phyloP scores from a whole-genome alignment of 345 rosid genomes.

The Euphorbia pulcherrima region DNA sequence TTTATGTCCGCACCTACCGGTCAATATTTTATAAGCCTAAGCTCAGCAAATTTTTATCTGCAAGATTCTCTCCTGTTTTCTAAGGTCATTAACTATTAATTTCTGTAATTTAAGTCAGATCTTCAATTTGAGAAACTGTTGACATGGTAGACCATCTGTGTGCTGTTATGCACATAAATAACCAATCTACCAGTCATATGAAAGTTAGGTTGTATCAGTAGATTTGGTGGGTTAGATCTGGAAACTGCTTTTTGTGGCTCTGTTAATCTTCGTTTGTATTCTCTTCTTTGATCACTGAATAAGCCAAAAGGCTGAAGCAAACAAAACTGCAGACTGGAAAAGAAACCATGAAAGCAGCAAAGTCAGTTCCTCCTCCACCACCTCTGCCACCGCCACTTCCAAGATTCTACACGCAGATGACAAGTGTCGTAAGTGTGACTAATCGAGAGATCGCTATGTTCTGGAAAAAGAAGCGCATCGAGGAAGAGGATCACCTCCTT shows the following conservation, averaged over 20 bases:
- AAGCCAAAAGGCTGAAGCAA: conserved; percentile 38
- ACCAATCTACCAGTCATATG: conserved; percentile 26
- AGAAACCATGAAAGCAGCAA: conserved; percentile 22
- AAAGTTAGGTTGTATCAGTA: conserved; percentile 58
- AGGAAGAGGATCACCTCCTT: conserved; percentile 79
- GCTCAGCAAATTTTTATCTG: neutral
- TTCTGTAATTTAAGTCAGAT: neutral
- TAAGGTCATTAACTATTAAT: neutral
- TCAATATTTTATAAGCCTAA: conserved; percentile 1
- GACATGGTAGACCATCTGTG: neutral
- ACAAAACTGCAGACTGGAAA: conserved; percentile 27
- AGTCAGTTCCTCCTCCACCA: conserved; percentile 39
- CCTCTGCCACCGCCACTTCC: conserved; percentile 54
- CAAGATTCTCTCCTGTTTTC: too few relatives aligned
- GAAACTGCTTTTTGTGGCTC: conserved; percentile 2
- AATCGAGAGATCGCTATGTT: conserved; percentile 72
- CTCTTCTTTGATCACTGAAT: conserved; percentile 2
- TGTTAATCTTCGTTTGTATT: conserved; percentile 4
- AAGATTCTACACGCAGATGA: conserved; percentile 37
- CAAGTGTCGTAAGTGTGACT: conserved; percentile 46
- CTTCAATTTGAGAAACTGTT: neutral
- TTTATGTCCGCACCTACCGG: conserved; percentile 7
- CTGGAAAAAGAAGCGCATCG: conserved; percentile 67
- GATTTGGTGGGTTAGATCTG: conserved; percentile 19
- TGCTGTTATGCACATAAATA: neutral